A percentile compares a stretch with the other conserved stretches of the same genome.
These are phyloP conservation scores for Neurospora intermedia DNA, from an alignment of 495 filamentous ascomycete genomes.

Conservation along the genomic window DNA sequence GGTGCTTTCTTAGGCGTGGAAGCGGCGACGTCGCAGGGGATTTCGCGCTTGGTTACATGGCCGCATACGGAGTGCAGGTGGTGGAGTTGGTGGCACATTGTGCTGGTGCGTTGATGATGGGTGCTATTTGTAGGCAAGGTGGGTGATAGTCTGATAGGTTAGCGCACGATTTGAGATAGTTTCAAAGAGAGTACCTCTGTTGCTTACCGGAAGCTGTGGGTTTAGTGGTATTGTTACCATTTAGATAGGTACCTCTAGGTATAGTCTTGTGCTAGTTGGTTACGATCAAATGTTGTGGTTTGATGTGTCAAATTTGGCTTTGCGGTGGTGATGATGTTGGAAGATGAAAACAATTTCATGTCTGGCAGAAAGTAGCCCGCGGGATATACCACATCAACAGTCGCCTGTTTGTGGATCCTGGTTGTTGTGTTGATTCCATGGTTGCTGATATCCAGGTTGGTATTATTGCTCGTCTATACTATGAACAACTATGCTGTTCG, in stretches of 20 bases:
- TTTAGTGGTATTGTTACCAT: not conserved
- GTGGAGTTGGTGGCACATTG: not conserved
- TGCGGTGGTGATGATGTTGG: not conserved
- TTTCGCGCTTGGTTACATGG: not conserved
- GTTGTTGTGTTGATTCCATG: not conserved
- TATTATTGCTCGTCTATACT: not conserved
- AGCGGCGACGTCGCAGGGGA: fast-evolving
- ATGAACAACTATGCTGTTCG: not conserved
- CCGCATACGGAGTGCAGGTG: not conserved
- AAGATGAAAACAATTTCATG: not conserved
- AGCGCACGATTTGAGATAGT: too few species aligned
- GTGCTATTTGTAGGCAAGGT: not conserved
- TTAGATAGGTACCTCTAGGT: too few species aligned
- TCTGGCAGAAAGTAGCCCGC: too few species aligned
- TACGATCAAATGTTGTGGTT: not conserved
- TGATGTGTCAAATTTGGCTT: not conserved
- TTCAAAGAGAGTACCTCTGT: too few species aligned
- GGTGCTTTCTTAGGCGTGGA: fast-evolving
- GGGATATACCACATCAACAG: not conserved
- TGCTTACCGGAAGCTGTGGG: fast-evolving
- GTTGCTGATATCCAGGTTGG: not conserved
- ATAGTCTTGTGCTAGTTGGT: fast-evolving
- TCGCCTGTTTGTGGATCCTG: not conserved
- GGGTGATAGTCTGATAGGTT: not conserved
- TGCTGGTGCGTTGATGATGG: not conserved